These are phyloP conservation scores for Blastobotrys parvus DNA, from an alignment of 805 yeast genomes.

Conservation along the genomic window DNA sequence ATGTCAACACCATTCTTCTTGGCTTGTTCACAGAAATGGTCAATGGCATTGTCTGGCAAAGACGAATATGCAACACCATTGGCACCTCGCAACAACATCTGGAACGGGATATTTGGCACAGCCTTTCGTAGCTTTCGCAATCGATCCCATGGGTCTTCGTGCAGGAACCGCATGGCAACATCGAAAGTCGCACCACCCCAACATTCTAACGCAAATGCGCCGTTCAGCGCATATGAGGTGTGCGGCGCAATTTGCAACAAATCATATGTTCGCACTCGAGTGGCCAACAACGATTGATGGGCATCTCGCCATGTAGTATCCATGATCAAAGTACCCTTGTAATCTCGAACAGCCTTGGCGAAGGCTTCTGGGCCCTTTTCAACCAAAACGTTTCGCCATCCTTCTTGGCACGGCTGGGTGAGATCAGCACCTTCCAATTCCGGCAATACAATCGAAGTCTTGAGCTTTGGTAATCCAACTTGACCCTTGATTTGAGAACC, in stretches of 20 bases:
- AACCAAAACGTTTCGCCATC: constrained; percentile 87
- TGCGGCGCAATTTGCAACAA: constrained; percentile 85
- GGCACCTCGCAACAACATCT: constrained; percentile 98
- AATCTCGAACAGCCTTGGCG: constrained; percentile 77
- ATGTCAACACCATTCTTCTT: constrained; percentile 94
- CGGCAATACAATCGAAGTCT: constrained; percentile 70
- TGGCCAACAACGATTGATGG: constrained; percentile 94
- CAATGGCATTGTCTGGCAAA: constrained; percentile 96
- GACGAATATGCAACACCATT: constrained; percentile 98
- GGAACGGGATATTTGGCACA: constrained; percentile 98
- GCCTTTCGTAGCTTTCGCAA: constrained; percentile 75
- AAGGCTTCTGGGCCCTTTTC: constrained; percentile 83
- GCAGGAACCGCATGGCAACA: constrained; percentile 95
- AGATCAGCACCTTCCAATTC: constrained; percentile 49
- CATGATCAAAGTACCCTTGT: constrained; percentile 85
- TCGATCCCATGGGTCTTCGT: constrained; percentile 99
- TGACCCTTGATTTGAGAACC: constrained; percentile 97
- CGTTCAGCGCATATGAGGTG: constrained; percentile 81
- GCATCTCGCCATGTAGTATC: constrained; percentile 99
- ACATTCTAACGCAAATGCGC: constrained; percentile 94
- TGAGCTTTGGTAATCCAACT: constrained; percentile 80
- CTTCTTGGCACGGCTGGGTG: constrained; percentile 59
- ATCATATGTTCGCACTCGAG: constrained; percentile 94
- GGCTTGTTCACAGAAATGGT: constrained; percentile 92
- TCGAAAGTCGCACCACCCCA: constrained; percentile 99